Conservation (phyloP, 495 filamentous ascomycete genomes). For the Penicillium roqueforti region DNA sequence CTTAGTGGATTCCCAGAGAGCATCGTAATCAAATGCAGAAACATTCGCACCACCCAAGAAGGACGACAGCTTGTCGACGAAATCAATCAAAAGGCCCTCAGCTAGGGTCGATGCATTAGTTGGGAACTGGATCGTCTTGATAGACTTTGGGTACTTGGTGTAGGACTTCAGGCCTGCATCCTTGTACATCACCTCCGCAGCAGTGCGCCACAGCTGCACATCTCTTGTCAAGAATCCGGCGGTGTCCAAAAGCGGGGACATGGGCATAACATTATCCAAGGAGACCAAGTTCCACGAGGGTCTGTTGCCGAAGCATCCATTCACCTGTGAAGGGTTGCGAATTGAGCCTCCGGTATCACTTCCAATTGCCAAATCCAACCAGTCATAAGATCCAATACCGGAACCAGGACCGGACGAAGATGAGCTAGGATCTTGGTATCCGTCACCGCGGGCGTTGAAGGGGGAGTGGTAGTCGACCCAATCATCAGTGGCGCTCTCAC, state of each 20-base stretch:
- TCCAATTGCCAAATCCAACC: conserved; percentile 44
- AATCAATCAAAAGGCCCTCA: not conserved
- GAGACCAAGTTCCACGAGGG: not conserved
- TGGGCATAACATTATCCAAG: not conserved
- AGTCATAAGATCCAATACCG: conserved; percentile 34
- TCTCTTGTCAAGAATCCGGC: not conserved
- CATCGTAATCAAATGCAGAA: not conserved
- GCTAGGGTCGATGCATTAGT: not conserved
- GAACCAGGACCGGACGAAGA: conserved; percentile 38
- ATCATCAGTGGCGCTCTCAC: conserved; percentile 21
- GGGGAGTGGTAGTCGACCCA: conserved; percentile 41
- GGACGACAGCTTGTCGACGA: not conserved
- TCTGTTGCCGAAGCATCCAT: not conserved
- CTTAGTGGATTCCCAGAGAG: not conserved
- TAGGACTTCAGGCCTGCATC: not conserved
- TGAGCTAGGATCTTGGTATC: conserved; percentile 36
- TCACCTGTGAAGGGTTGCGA: not conserved
- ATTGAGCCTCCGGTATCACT: conserved; percentile 41
- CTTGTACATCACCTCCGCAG: not conserved
- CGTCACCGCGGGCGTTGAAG: conserved; percentile 42
- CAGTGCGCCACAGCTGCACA: not conserved
- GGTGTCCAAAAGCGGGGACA: not conserved
- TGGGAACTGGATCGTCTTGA: not conserved
- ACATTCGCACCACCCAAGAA: not conserved
- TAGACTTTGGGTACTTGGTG: not conserved